Evolutionary conservation across 306 rosid species (phyloP), one percentile per base, ranked within the genome.

Genomic region (Erythrophleum fordii): DNA sequence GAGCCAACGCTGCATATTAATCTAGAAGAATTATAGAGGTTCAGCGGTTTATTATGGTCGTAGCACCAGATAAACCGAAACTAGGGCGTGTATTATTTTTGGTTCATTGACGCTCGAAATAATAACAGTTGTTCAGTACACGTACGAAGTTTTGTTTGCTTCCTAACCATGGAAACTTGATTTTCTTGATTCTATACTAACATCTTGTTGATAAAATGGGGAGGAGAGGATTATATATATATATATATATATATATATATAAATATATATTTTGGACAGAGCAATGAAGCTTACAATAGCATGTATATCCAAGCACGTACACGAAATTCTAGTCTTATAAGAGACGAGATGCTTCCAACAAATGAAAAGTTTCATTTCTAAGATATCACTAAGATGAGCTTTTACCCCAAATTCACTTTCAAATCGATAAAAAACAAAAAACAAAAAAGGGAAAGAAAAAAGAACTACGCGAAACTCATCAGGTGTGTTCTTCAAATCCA

Each of bases 51-150:
- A 51, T 59, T 68, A 23, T 39, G 77, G 67, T 49, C 53, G 42
- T 42, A 66, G 81, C 60, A 53, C 45, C 51, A 61, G 68, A n/a
- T 39, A 75, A 84, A 76, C 18, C 11, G 68, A 73, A 73, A 53
- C 67, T 65, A 69, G 51, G 35, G 46, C 75, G 37, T 20, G 49
- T 76, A 34, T 65, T 76, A 48, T 68, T 79, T 80, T 41, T 60
- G 44, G 52, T 73, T 79, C 55, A n/a, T 62, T 70, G 75, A 73
- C 69, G 85, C 81, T 76, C 81, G 55, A 79, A 83, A 88, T 82
- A 86, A 86, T 79, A 41, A 70, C 82, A 35, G 26, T 48, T 72
- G 49, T 59, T 75, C 84, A 68, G 67, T 76, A 77, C 83, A 74
- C 76, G 18, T 75, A 25, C 20, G 26, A 67, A 41, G 76, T 68